Conservation (phyloP, 805 yeast species). For the Sungouiozyma ichnusensis region DNA sequence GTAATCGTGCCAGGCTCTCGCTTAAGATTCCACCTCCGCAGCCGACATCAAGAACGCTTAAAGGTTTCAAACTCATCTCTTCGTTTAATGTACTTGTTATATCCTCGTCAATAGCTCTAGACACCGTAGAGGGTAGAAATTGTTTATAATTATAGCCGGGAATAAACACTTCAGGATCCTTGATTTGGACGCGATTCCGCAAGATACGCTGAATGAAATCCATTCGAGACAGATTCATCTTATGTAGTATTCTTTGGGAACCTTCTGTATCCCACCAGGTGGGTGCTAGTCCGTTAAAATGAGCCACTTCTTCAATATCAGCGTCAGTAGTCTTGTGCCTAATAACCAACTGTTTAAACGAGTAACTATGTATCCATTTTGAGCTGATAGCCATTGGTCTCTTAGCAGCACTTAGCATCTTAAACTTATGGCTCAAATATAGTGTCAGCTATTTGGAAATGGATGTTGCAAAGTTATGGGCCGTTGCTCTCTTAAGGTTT, state of each 20-base stretch:
- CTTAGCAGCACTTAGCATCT: not conserved
- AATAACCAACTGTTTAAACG: not conserved
- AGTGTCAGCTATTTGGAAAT: no score
- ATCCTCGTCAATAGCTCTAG: conserved; percentile 45
- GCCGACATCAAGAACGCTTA: conserved; percentile 74
- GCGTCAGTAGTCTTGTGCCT: conserved; percentile 9
- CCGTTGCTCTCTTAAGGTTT: no score
- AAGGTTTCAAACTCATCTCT: conserved; percentile 26
- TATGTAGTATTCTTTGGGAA: conserved; percentile 85
- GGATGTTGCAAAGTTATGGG: no score
- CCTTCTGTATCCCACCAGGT: conserved; percentile 98
- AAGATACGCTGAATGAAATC: conserved; percentile 70
- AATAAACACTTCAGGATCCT: conserved; percentile 39
- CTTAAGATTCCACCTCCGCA: conserved; percentile 97
- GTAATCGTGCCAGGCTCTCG: conserved; percentile 76
- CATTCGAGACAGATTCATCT: conserved; percentile 85
- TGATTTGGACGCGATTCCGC: conserved; percentile 18
- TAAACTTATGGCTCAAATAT: no score
- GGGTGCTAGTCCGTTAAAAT: conserved; percentile 79
- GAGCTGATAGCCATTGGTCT: not conserved
- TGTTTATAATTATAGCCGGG: conserved; percentile 65
- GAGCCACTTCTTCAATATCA: conserved; percentile 53
- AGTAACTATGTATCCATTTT: not conserved
- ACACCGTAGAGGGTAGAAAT: conserved; percentile 50
- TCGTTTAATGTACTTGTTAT: conserved; percentile 28